Evolutionary conservation across 2,329 filamentous ascomycete species (phyloP), one percentile per base, ranked within the genome.

Genomic region (Penicillium corylophilum): DNA sequence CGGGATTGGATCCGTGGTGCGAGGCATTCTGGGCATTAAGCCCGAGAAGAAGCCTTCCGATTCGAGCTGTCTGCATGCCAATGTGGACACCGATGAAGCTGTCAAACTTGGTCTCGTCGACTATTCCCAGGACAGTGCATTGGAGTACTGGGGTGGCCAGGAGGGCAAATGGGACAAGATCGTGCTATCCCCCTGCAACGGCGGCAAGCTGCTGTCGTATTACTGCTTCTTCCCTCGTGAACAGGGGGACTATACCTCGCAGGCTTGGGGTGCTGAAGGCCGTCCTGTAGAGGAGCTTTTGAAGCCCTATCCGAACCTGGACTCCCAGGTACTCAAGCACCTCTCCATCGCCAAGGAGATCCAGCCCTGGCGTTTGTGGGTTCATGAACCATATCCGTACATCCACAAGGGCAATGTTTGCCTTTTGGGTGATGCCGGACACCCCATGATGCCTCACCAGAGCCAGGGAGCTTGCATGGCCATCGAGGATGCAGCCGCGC

Each of bases 401-500:
- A 73, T 82, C 50, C 70, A 76, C 36, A 80, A 81, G 58, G 71
- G 68, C 12, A 74, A 68, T 23, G 78, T 79, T 1, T 84, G 81
- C 47, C 69, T 88, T 0, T 65, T 89, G 12, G 86, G 86, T 4
- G 86, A 89, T 63, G 85, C 86, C 8, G 84, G 77, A 2, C 84
- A 87, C 61, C 85, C 85, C 2, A 86, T 86, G 82, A 82, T 87
- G 80, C 84, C 85, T 1, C 79, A 88, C 62, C 85, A 88, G 64
- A 84, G 81, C 50, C 85, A 89, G 66, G 85, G 85, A 4, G 84
- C 84, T 0, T 86, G 83, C 59, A 85, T 85, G 82, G 83, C 84
- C 0, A 85, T 87, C 40, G 84, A 87, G 64, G 84, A 87, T 53
- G 82, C 83, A 0, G 84, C 81, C 0, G 82, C 82, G 0, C 66